phyloP scores from a whole-genome alignment of 129 eudicot genomes.

The Ambrosia trifida region DNA sequence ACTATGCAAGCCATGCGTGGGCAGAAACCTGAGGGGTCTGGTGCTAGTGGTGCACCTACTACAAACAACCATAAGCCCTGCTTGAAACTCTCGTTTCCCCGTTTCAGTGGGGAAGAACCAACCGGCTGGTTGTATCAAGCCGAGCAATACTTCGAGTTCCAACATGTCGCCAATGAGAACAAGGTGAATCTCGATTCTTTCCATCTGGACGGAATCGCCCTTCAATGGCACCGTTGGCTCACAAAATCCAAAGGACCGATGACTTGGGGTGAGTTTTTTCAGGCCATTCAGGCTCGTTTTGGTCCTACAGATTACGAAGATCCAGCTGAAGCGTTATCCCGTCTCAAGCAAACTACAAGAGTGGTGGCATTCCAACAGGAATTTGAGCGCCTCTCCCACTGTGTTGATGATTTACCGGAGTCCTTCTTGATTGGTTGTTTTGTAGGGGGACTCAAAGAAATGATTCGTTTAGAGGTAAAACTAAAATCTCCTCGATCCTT shows the following conservation, averaged over 20 bases:
- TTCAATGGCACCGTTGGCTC: constrained; percentile 24
- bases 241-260: background rate
- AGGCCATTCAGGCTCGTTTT: background rate
- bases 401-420: background rate
- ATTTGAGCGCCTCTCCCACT: background rate
- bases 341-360: too few species aligned
- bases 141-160: background rate
- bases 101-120: constrained; percentile 18
- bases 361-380: background rate
- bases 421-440: too few species aligned
- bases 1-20: background rate
- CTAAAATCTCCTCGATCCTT: background rate
- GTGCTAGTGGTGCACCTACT: background rate
- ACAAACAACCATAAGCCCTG: background rate
- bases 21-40: too few species aligned
- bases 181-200: background rate
- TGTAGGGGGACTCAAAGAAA: too few species aligned
- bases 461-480: too few species aligned
- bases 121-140: constrained; percentile 16
- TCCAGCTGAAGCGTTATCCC: too few species aligned
- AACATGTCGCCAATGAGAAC: too few species aligned
- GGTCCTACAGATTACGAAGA: too few species aligned
- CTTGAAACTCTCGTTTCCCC: constrained; percentile 11
- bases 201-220: constrained; percentile 12
- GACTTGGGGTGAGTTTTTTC: constrained; percentile 12